Conservation (phyloP, 148 eudicot genomes). For the Talinum fruticosum region DNA sequence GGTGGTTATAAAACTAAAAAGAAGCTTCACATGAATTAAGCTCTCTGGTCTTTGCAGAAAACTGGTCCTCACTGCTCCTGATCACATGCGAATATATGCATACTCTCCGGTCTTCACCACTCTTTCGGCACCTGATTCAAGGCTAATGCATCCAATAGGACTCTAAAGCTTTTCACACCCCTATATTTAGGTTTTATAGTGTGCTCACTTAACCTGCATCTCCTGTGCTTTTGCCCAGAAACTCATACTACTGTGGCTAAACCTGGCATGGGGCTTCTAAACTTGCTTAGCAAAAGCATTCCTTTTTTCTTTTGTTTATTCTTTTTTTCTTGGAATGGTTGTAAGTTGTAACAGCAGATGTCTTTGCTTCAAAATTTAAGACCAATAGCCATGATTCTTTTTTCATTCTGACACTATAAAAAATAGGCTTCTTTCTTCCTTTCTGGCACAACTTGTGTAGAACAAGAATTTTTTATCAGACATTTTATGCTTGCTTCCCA, state of each 20-base stretch:
- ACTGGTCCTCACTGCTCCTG: not conserved
- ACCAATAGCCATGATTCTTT: not conserved
- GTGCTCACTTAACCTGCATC: not conserved
- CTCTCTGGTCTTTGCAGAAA: not conserved
- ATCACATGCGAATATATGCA: not conserved
- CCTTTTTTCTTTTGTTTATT: not conserved
- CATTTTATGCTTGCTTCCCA: not conserved
- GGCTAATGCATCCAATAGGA: not conserved
- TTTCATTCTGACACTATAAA: not conserved
- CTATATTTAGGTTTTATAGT: not conserved
- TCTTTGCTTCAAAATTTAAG: not conserved
- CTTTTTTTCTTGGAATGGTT: not conserved
- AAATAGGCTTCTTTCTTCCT: not conserved
- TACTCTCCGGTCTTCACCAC: not conserved
- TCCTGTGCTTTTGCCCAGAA: not conserved
- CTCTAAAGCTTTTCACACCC: not conserved
- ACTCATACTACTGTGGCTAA: not conserved
- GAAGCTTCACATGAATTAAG: not conserved
- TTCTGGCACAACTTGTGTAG: not conserved
- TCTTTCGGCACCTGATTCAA: not conserved
- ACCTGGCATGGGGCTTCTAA: not conserved
- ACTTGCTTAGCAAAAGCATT: not conserved
- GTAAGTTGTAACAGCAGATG: not conserved
- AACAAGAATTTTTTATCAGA: not conserved
- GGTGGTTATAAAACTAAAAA: not conserved